Evolutionary conservation across 2,329 filamentous ascomycete genomes (phyloP), one percentile per base, ranked within the genome.

Genomic region (Pseudogymnoascus sp.): DNA sequence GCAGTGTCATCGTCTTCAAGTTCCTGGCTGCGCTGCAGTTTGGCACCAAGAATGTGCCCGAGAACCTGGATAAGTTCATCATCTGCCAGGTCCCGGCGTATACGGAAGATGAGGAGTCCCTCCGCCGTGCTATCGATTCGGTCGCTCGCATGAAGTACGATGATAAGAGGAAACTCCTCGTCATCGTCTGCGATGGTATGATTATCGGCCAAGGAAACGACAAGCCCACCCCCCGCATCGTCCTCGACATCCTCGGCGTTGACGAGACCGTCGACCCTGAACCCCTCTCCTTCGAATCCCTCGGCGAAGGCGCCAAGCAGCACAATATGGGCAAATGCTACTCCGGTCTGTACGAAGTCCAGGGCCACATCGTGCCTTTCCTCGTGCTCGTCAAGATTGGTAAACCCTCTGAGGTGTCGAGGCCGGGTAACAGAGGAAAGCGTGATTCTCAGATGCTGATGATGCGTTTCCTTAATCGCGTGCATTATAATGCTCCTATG

Each of bases 321-420:
- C 95, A 97, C 81, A 99, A 99, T 76, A 97, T 97, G 93, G 95
- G 90, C 76, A 99, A 99, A 77, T 87, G 97, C 67, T 99, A 99
- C 78, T 97, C 95, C 18, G 95, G 95, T 72, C 81, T 99, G 4
- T 99, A 99, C 75, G 95, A 99, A 77, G 93, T 97, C 5, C 91
- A 97, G 73, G 95, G 95, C 66, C 93, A 99, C 73, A 97, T 99
- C 68, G 95, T 99, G 52, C 95, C 95, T 21, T 99, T 96, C 84
- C 75, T 99, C 74, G 95, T 99, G 61, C 82, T 99, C 52, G 93
- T 97, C 77, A 99, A 99, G 82, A 86, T 97, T 69, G 95, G 95
- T 79, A 90, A 89, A 75, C 87, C 87, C 18, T 88, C 87, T n/a
- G 88, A 91, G 74, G 87, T 89, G 21, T 82, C 80, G 40, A 77